phyloP scores from a whole-genome alignment of 352 stramenopile species.

The Globisporangium lucens region DNA sequence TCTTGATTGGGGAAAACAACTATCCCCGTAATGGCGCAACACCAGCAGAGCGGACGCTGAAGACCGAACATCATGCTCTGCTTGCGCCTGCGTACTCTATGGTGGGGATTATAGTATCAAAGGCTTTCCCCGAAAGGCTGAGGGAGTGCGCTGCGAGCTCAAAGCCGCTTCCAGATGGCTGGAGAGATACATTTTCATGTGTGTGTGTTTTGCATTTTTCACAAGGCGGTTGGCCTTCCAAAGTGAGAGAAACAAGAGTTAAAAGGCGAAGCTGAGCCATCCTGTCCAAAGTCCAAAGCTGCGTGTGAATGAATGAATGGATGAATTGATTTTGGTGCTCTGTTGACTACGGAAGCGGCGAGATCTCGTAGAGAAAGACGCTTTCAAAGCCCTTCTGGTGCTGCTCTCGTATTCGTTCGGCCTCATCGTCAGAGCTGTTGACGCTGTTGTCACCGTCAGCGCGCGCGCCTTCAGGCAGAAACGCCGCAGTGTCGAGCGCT shows the following conservation, averaged over 20 bases:
- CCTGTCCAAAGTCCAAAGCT: background rate
- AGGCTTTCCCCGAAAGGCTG: constrained; percentile 15
- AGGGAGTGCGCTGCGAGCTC: constrained; percentile 2
- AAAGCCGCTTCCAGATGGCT: constrained; percentile 11
- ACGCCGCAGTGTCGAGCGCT: constrained; percentile 29
- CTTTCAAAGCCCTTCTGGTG: constrained; percentile 28
- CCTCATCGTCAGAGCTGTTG: constrained; percentile 1
- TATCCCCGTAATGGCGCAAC: constrained; percentile 5
- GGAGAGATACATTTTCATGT: constrained; percentile 10
- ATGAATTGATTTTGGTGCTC: background rate
- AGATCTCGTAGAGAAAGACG: constrained; percentile 63
- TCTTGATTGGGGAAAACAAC: constrained; percentile 18
- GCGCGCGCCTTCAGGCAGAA: constrained; percentile 12
- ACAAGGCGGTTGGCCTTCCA: constrained; percentile 4
- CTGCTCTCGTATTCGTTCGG: constrained; percentile 7
- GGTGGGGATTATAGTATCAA: constrained; percentile 15
- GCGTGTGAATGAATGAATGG: background rate
- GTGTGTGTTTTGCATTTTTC: constrained; percentile 6
- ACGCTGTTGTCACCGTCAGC: background rate
- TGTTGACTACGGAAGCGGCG: background rate
- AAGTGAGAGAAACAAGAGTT: constrained; percentile 34
- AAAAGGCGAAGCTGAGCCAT: constrained; percentile 83
- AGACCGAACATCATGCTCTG: constrained; percentile 6
- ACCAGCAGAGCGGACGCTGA: constrained; percentile 12
- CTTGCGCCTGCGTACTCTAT: background rate